These are phyloP conservation scores for Microcyclosporella mali DNA, from an alignment of 2,329 filamentous ascomycete species.

Conservation along the genomic window DNA sequence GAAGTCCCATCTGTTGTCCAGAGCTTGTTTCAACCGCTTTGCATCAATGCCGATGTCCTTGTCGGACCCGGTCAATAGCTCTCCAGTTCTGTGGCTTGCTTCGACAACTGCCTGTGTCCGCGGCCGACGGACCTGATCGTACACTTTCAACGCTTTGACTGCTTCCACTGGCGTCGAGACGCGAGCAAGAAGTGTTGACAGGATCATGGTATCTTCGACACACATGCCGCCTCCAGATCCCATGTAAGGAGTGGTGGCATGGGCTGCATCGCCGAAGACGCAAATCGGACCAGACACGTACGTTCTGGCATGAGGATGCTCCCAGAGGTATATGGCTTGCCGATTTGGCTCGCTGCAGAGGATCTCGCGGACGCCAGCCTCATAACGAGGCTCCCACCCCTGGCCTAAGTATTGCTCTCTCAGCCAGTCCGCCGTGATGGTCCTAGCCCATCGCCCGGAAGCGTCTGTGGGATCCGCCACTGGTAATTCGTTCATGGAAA, in stretches of 20 bases:
- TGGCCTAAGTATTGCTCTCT: neutral
- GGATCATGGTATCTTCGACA: conserved; percentile 3
- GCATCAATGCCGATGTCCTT: conserved; percentile 6
- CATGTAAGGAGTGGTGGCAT: conserved; percentile 1
- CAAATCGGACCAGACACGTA: conserved; percentile 1
- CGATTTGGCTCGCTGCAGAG: neutral
- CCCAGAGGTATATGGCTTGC: neutral
- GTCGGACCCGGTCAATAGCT: conserved; percentile 10
- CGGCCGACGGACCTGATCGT: conserved; percentile 10
- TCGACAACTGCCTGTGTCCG: conserved; percentile 10
- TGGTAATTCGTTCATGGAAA: neutral
- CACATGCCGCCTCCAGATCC: neutral
- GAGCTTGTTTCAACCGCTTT: conserved; percentile 4
- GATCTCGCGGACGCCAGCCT: neutral
- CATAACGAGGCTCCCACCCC: neutral
- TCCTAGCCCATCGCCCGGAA: neutral
- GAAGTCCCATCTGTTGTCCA: conserved; percentile 13
- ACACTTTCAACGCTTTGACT: conserved; percentile 3
- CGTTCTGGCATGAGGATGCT: neutral
- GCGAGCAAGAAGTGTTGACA: conserved; percentile 3
- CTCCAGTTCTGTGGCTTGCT: conserved; percentile 6
- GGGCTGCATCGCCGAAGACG: conserved; percentile 4
- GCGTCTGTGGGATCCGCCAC: neutral
- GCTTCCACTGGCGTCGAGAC: neutral
- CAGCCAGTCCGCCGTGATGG: neutral